A percentile compares a stretch with the other conserved stretches of the same genome.
Conservation (phyloP, 257 asterid genomes). For the Orobanche coerulescens region DNA sequence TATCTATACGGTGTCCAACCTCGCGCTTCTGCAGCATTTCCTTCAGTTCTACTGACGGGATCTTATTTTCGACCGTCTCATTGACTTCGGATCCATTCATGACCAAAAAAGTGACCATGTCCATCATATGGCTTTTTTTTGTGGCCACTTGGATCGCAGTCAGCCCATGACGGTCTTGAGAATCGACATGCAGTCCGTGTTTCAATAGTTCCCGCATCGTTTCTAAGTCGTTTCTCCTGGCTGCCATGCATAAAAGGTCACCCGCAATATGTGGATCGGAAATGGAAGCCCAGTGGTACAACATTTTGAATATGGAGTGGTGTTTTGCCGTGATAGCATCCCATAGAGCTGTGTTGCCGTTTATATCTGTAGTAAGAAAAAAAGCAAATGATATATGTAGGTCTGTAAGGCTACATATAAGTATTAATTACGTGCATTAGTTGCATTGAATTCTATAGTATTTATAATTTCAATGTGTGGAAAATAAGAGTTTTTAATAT, state of each 20-base stretch:
- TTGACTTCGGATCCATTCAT: slow-evolving; percentile 70
- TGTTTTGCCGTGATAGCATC: slow-evolving; percentile 63
- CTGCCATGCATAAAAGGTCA: slow-evolving; percentile 78
- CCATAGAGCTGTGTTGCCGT: slow-evolving; percentile 85
- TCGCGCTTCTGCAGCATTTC: slow-evolving; percentile 54
- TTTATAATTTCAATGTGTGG: too few species aligned
- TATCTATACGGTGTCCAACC: slow-evolving; percentile 49
- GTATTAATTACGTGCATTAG: too few species aligned
- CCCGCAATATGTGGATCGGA: slow-evolving; percentile 73
- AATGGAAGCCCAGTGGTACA: slow-evolving; percentile 79
- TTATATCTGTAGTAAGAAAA: too few species aligned
- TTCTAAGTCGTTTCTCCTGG: slow-evolving; percentile 42
- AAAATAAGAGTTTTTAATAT: too few species aligned
- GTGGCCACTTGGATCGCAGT: slow-evolving; percentile 68
- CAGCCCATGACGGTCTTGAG: slow-evolving; percentile 56
- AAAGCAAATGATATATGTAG: too few species aligned
- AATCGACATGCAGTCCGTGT: slow-evolving; percentile 65
- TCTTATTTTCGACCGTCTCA: slow-evolving; percentile 29
- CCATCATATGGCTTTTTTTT: slow-evolving; percentile 35
- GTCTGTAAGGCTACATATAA: too few species aligned
- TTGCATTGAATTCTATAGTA: too few species aligned
- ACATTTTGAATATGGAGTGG: slow-evolving; percentile 59
- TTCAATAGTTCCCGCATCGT: slow-evolving; percentile 56
- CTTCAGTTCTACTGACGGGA: slow-evolving; percentile 30
- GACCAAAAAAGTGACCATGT: slow-evolving; percentile 58